phyloP scores from a whole-genome alignment of 2,329 filamentous ascomycete species.

The Aspergillus neoniger region DNA sequence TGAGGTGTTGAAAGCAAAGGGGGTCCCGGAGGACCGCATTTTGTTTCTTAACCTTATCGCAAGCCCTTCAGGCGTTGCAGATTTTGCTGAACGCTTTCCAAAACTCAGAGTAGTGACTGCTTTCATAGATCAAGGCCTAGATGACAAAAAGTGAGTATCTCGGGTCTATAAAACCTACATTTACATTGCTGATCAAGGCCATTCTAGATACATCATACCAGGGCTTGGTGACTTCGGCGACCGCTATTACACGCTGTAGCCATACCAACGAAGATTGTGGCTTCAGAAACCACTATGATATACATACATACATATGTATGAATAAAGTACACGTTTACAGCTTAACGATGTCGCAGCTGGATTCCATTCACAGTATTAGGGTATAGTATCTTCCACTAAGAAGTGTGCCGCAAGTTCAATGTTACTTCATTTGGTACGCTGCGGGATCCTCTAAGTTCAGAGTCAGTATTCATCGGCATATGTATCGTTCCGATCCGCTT shows the following conservation, averaged over 20 bases:
- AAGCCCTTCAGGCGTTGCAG: conserved; percentile 88
- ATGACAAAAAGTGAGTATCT: conserved; percentile 86
- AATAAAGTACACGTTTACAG: background rate
- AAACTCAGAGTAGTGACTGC: conserved; percentile 89
- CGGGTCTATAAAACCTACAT: background rate
- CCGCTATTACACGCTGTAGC: conserved; percentile 85
- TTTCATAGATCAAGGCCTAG: conserved; percentile 93
- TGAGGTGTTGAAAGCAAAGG: conserved; percentile 83
- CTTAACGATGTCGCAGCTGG: background rate
- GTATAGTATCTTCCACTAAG: background rate
- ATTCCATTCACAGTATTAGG: background rate
- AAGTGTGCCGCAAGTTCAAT: conserved; percentile 3
- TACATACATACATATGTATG: background rate
- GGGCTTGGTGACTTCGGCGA: conserved; percentile 95
- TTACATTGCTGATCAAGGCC: conserved; percentile 16
- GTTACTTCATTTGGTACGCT: conserved; percentile 10
- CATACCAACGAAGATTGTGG: background rate
- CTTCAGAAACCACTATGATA: background rate
- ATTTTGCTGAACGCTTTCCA: conserved; percentile 86
- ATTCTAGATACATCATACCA: conserved; percentile 82
- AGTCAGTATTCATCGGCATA: conserved; percentile 35
- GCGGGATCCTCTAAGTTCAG: conserved; percentile 17
- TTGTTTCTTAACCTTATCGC: conserved; percentile 96
- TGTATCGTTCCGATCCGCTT: conserved; percentile 21
- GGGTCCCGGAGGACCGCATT: conserved; percentile 92